Base-by-base conservation (phyloP, 345 rosid genomes). In the Murraya paniculata region DNA sequence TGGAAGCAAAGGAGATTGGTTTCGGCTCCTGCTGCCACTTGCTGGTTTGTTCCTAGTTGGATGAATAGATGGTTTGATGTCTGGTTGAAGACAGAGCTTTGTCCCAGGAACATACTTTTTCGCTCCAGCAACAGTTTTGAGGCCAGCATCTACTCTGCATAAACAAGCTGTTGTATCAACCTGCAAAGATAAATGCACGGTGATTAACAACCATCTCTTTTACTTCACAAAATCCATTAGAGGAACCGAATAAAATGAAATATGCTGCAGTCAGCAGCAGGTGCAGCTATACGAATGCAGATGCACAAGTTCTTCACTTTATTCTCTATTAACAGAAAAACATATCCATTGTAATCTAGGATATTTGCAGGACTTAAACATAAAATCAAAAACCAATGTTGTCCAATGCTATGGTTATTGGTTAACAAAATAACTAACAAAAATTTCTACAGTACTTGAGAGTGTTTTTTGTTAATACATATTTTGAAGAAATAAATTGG, bases 111-210 rank as follows among this genome's bases (percentile, higher is more conserved):
- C 93, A 72, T 86, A 90, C 80, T 78, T 88, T 77, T 84, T 90
- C 0, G 93, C 93, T 64, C 90, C 93, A 9, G 91, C 88, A 79
- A 91, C 93, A 13, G 96, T 90, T 86, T 90, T 91, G 58, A 91
- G 88, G 68, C 93, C 88, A 7, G 90, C 92, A 81, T 91, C 96
- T 56, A 90, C 96, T 84, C 92, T 85, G 82, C 96, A 91, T 31
- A 90, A 84, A 76, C 96, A 91, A 50, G 92, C 90, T 30, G 93
- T 92, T 9, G 93, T 82, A 80, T 92, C 96, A 58, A 91, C 96
- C 96, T 90, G 92, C 80, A 83, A 27, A 73, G 27, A 69, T 59
- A 78, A n/a, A 79, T 24, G 53, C 11, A 39, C 14, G 36, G 71
- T 53, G 35, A 70, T 75, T 73, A 65, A 39, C 60, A 24, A 72